Evolutionary conservation across 805 yeast genomes (phyloP).

Genomic region (Lachancea quebecensis): DNA sequence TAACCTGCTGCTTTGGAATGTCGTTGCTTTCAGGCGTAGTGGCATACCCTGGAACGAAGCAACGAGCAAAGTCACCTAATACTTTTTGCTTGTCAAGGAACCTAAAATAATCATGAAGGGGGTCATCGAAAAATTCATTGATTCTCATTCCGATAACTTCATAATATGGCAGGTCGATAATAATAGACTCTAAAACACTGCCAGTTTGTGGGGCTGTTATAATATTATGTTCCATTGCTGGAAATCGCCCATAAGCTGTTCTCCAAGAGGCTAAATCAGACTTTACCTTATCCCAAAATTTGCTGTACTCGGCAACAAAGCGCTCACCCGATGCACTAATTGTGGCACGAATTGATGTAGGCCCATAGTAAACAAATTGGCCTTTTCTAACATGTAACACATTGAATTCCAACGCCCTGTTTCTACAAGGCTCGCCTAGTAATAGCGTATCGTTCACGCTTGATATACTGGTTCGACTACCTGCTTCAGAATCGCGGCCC

Average conservation of each 20-base stretch:
- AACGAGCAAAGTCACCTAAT: constrained; percentile 1
- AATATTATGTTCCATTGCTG: constrained; percentile 15
- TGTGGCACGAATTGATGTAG: constrained; percentile 25
- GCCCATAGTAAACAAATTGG: constrained; percentile 24
- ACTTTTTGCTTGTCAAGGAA: constrained; percentile 6
- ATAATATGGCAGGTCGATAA: constrained; percentile 5
- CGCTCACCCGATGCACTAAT: constrained; percentile 15
- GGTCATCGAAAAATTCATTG: constrained; percentile 4
- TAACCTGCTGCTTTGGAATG: neutral
- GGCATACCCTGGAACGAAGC: constrained; percentile 2
- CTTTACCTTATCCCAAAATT: constrained; percentile 24
- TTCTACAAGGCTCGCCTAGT: neutral
- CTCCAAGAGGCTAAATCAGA: constrained; percentile 22
- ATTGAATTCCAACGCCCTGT: neutral
- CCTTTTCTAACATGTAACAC: constrained; percentile 15
- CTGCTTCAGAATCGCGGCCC: neutral
- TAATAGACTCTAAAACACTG: constrained; percentile 2
- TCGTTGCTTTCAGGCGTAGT: neutral
- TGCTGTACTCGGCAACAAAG: constrained; percentile 14
- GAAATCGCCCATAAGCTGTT: constrained; percentile 9
- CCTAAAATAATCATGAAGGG: constrained; percentile 4
- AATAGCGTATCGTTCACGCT: neutral
- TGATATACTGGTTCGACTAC: neutral
- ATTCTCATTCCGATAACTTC: neutral
- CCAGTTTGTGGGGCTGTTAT: constrained; percentile 6